phyloP scores from a whole-genome alignment of 805 yeast species.

The Scheffersomyces ergatensis region DNA sequence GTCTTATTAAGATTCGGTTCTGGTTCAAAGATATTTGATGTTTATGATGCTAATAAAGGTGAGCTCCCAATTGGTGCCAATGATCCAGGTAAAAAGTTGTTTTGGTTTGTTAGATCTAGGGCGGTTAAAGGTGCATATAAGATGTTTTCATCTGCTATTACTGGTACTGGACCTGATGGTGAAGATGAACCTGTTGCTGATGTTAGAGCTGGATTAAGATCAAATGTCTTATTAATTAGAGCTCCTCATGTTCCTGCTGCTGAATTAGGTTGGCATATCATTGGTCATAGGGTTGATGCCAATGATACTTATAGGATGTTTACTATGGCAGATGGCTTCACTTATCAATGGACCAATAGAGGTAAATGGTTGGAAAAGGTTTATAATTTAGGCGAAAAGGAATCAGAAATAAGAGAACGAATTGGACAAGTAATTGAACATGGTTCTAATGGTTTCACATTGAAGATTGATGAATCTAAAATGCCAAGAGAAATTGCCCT shows the following conservation, averaged over 20 bases:
- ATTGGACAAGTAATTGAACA: constrained; percentile 59
- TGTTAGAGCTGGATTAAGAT: constrained; percentile 58
- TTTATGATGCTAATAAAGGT: constrained; percentile 44
- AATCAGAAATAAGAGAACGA: constrained; percentile 60
- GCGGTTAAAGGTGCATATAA: constrained; percentile 67
- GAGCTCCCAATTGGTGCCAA: constrained; percentile 36
- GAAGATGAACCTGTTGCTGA: constrained; percentile 59
- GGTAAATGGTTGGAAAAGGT: constrained; percentile 60
- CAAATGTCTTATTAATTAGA: constrained; percentile 55
- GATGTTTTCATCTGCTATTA: constrained; percentile 44
- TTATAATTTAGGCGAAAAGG: constrained; percentile 59
- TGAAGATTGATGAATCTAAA: constrained; percentile 52
- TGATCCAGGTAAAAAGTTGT: constrained; percentile 44
- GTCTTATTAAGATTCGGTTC: constrained; percentile 59
- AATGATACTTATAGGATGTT: constrained; percentile 60
- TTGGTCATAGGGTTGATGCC: constrained; percentile 60
- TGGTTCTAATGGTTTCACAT: constrained; percentile 53
- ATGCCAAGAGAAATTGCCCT: constrained; percentile 59
- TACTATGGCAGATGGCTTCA: constrained; percentile 55
- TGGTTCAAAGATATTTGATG: constrained; percentile 57
- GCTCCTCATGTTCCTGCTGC: constrained; percentile 48
- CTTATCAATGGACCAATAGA: constrained; percentile 64
- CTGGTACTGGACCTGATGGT: constrained; percentile 44
- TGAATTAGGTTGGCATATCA: constrained; percentile 64
- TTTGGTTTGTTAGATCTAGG: constrained; percentile 59